Conservation (phyloP, 495 filamentous ascomycete species). For the Hyaloscypha variabilis region DNA sequence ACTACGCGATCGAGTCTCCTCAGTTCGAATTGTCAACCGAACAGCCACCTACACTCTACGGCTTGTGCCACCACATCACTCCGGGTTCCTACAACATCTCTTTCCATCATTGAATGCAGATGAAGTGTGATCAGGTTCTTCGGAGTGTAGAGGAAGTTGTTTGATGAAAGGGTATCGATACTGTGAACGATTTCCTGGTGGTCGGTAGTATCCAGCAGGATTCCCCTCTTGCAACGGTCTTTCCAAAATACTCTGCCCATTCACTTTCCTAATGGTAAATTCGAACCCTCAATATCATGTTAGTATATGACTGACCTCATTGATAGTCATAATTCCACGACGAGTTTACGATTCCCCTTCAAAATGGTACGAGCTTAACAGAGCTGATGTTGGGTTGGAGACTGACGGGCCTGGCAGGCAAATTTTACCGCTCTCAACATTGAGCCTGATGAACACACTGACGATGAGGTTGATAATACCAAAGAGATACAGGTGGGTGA, state of each 20-base stretch:
- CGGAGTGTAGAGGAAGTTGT: too few species aligned
- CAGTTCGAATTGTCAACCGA: too few species aligned
- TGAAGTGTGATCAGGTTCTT: too few species aligned
- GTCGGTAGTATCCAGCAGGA: not conserved
- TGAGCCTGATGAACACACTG: constrained; percentile 85
- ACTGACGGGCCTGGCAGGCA: constrained; percentile 37
- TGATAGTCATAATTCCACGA: not conserved
- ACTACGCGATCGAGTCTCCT: too few species aligned
- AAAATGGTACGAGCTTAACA: not conserved
- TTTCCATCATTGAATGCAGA: too few species aligned
- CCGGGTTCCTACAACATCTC: too few species aligned
- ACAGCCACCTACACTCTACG: too few species aligned
- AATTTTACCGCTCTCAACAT: constrained; percentile 86
- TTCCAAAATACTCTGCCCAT: not conserved
- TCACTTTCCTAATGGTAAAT: not conserved
- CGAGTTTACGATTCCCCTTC: not conserved
- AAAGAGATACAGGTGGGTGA: constrained; percentile 74
- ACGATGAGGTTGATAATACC: constrained; percentile 92
- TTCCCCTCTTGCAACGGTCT: not conserved
- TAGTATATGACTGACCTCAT: not conserved
- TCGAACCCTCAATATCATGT: not conserved
- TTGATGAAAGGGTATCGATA: too few species aligned
- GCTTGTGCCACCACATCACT: too few species aligned
- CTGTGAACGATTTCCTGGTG: too few species aligned
- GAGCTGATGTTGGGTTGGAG: not conserved